Evolutionary conservation across 257 asterid species (phyloP).

Genomic region (Fraxinus excelsior): DNA sequence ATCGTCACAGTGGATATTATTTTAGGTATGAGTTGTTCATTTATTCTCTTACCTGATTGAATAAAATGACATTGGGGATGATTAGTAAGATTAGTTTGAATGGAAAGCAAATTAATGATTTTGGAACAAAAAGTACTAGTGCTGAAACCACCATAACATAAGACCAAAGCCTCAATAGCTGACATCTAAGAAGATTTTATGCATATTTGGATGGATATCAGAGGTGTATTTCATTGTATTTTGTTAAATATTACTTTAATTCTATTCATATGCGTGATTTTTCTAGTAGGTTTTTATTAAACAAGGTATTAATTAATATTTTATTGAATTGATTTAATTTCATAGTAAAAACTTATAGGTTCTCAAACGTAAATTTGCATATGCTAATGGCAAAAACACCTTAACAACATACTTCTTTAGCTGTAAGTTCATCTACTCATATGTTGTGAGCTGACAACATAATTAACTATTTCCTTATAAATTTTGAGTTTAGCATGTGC

Average conservation of each 20-base stretch:
- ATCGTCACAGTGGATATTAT: neutral
- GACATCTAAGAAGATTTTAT: too few species aligned
- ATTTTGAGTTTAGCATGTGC: slow-evolving; percentile 2
- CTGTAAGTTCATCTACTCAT: neutral
- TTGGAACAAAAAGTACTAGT: neutral
- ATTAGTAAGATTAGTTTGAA: neutral
- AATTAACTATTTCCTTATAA: neutral
- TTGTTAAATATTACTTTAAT: too few species aligned
- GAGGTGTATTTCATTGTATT: too few species aligned
- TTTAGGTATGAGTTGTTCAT: neutral
- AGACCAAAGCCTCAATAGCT: too few species aligned
- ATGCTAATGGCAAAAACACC: neutral
- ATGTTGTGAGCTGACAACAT: neutral
- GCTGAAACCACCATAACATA: neutral
- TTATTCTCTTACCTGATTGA: neutral
- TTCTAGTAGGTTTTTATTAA: too few species aligned
- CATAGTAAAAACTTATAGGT: too few species aligned
- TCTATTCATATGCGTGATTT: too few species aligned
- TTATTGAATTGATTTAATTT: too few species aligned
- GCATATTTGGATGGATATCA: too few species aligned
- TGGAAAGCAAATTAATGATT: neutral
- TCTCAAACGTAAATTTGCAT: too few species aligned
- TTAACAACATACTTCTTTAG: neutral
- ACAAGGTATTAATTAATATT: too few species aligned
- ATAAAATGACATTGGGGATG: neutral